A percentile compares a stretch with the other conserved stretches of the same genome.
Evolutionary conservation across 2,329 filamentous ascomycete genomes (phyloP).

Genomic region (Phyllosticta citrichinensis): DNA sequence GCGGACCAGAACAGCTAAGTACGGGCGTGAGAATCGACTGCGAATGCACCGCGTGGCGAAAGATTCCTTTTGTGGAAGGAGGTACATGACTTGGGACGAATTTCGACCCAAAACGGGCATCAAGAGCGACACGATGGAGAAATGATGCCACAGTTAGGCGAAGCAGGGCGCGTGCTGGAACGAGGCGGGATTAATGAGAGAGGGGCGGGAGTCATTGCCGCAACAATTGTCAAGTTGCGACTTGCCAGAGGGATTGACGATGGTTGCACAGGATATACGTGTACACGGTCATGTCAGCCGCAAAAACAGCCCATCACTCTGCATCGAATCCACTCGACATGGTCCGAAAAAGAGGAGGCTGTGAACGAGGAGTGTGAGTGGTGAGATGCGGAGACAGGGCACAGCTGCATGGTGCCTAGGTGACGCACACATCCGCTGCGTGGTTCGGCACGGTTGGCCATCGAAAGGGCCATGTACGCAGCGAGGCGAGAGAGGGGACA

Average conservation of each 20-base stretch:
- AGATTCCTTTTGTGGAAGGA: conserved; percentile 1
- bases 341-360: not conserved
- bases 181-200: conserved; percentile 6
- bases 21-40: not conserved
- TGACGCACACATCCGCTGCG: conserved; percentile 8
- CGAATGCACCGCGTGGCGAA: not conserved
- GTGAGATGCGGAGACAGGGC: conserved; percentile 4
- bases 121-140: not conserved
- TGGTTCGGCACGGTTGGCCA: conserved; percentile 7
- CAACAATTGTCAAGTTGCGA: conserved; percentile 10
- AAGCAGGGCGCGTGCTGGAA: not conserved
- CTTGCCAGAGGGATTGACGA: conserved; percentile 7
- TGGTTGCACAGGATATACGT: conserved; percentile 9
- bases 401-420: conserved; percentile 5
- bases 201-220: not conserved
- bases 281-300: conserved; percentile 3
- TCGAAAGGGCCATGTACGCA: not conserved
- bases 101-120: not conserved
- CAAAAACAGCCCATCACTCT: not conserved
- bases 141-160: conserved; percentile 5
- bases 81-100: conserved; percentile 2
- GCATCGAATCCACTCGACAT: not conserved
- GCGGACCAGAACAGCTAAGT: conserved; percentile 8
- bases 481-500: not conserved
- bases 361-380: not conserved